phyloP scores from a whole-genome alignment of 495 filamentous ascomycete species.

The Neurospora sp. region DNA sequence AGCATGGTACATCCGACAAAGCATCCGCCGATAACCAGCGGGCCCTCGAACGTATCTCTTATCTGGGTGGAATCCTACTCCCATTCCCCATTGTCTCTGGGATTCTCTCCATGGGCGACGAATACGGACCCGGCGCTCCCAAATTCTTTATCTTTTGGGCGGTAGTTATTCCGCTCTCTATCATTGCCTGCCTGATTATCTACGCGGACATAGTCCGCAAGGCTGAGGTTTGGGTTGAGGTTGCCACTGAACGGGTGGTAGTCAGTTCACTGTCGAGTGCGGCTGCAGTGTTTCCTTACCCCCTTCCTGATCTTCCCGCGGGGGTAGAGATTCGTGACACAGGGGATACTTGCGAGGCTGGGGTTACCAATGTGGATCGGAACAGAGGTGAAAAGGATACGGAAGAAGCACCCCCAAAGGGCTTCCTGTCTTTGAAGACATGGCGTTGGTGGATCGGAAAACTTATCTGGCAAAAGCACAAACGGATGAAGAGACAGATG shows the following conservation, averaged over 20 bases:
- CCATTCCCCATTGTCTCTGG: constrained; percentile 31
- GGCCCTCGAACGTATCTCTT: constrained; percentile 30
- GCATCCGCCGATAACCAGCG: constrained; percentile 23
- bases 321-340: background rate
- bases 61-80: constrained; percentile 33
- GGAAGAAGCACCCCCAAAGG: background rate
- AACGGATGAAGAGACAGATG: background rate
- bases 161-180: constrained; percentile 20
- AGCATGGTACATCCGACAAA: background rate
- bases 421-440: background rate
- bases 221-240: constrained; percentile 37
- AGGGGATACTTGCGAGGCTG: background rate
- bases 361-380: background rate
- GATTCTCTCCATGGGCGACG: constrained; percentile 33
- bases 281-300: background rate
- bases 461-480: background rate
- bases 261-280: background rate
- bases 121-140: constrained; percentile 22
- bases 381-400: background rate
- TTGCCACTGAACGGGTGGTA: constrained; percentile 14
- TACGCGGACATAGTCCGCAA: constrained; percentile 35
- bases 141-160: constrained; percentile 36
- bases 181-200: constrained; percentile 25
- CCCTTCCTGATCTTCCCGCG: background rate
- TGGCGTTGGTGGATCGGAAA: background rate